Percentiles rank a stretch among this genome's conserved stretches.
Conservation (phyloP, 2,329 filamentous ascomycete genomes). For the Cladorrhinum sp. region DNA sequence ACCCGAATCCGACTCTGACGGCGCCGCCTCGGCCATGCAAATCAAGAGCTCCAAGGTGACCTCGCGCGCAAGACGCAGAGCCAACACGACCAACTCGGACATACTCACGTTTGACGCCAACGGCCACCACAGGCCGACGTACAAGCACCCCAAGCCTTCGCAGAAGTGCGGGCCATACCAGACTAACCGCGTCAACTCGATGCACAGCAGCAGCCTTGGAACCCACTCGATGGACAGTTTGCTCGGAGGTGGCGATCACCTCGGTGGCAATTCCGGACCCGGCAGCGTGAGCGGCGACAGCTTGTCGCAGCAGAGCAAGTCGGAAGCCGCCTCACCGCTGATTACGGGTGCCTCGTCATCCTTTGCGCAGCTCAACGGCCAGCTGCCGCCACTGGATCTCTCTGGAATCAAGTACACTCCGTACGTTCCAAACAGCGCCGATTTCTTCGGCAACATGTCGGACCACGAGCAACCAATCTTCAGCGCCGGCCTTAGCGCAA, state of each 20-base stretch:
- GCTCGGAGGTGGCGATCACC: constrained; percentile 38
- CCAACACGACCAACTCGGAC: constrained; percentile 62
- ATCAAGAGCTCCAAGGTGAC: constrained; percentile 38
- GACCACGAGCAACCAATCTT: constrained; percentile 57
- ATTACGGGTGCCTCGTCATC: constrained; percentile 41
- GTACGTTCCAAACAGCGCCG: constrained; percentile 47
- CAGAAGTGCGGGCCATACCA: constrained; percentile 63
- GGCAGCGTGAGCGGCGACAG: constrained; percentile 38
- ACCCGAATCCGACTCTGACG: constrained; percentile 60
- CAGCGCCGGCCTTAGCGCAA: constrained; percentile 59
- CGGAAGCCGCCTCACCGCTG: constrained; percentile 59
- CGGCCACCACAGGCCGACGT: constrained; percentile 60
- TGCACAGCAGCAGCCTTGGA: constrained; percentile 51
- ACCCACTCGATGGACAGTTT: constrained; percentile 46
- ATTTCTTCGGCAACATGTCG: constrained; percentile 50
- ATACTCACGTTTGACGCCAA: constrained; percentile 59
- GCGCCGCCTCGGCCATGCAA: constrained; percentile 35
- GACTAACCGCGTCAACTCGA: constrained; percentile 56
- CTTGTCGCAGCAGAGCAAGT: constrained; percentile 52
- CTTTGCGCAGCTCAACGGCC: constrained; percentile 51
- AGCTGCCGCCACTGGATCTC: constrained; percentile 57
- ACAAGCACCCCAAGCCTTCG: constrained; percentile 58
- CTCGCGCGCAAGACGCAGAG: constrained; percentile 37
- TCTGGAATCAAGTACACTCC: constrained; percentile 52
- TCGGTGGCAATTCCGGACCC: constrained; percentile 37